Evolutionary conservation across 2,329 filamentous ascomycete species (phyloP), one percentile per base, ranked within the genome.

Genomic region (Lasiodiplodia gonubiensis): DNA sequence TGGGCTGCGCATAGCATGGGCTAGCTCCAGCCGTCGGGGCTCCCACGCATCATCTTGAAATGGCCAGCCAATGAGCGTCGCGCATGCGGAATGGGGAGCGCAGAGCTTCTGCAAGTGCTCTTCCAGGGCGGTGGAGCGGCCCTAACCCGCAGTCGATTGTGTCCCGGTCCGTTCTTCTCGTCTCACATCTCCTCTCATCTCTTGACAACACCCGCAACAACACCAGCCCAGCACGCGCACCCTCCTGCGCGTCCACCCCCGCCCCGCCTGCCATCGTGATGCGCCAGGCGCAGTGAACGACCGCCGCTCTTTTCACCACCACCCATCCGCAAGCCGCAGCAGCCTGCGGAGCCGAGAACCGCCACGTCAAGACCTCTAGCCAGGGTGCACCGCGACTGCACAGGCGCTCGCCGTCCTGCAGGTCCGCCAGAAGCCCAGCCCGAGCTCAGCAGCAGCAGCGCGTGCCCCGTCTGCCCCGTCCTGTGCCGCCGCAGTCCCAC

Each of bases 51-150:
- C 57, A 72, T 69, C 70, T 72, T 70, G 63, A 72, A 72, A 64
- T 27, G 2, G 16, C 10, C 57, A 60, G 55, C 73, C 71, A 74
- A 73, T 73, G 68, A 71, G 63, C 21, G 18, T 33, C 16, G n/a
- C 27, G 42, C 59, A 51, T 63, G 46, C 59, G 59, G 59, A 63
- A 63, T 63, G 59, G 59, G 59, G 46, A 51, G 46, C 37, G 54
- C 37, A 61, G 57, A 21, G 55, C 57, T 61, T 61, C 59, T 63
- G 59, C 59, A 63, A 51, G 59, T 51, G 59, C 59, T 63, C 39
- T 61, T 61, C 59, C 59, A 51, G 59, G 59, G 59, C 59, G 59
- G 59, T 65, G 63, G 53, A 46, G 42, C 37, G 63, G 63, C 63
- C 63, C 63, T 65, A 54, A 54, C 39, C 63, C 63, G 63, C 63